phyloP scores from a whole-genome alignment of 495 filamentous ascomycete genomes.

The Aspergillus kassunensis region DNA sequence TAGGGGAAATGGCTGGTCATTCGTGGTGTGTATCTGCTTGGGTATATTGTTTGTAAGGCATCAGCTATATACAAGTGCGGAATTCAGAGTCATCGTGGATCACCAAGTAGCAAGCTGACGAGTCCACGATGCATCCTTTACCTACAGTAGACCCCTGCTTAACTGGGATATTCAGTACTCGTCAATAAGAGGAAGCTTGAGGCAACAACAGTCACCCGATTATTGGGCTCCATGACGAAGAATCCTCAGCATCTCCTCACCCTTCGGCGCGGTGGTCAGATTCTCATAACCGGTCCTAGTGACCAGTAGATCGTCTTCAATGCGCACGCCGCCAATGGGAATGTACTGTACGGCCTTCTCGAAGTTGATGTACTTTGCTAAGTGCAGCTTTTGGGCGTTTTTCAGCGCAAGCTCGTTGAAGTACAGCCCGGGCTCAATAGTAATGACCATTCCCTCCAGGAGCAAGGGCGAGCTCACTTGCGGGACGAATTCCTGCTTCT shows the following conservation, averaged over 20 bases:
- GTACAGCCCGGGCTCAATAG: conserved; percentile 85
- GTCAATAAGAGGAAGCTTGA: too few relatives aligned
- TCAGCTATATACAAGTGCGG: not conserved
- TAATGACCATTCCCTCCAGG: conserved; percentile 72
- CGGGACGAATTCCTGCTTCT: conserved; percentile 19
- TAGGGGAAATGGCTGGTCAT: too few relatives aligned
- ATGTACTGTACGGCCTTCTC: conserved; percentile 67
- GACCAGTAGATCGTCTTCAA: conserved; percentile 88
- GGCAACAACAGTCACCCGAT: conserved; percentile 8
- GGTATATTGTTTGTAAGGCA: not conserved
- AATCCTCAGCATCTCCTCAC: conserved; percentile 61
- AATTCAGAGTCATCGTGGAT: not conserved
- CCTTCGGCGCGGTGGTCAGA: conserved; percentile 79
- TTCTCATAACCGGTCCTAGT: conserved; percentile 76
- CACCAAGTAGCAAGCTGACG: not conserved
- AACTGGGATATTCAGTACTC: too few relatives aligned
- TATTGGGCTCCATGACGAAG: conserved; percentile 33
- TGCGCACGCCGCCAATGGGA: conserved; percentile 78
- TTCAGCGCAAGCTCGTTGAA: conserved; percentile 87
- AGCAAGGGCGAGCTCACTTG: conserved; percentile 38
- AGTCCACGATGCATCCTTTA: not conserved
- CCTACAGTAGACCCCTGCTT: too few relatives aligned
- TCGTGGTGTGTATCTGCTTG: not conserved
- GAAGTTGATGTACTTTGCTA: conserved; percentile 70
- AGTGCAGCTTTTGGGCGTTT: conserved; percentile 61